Conservation (phyloP, 768 basidiomycete genomes). For the Boletus edulis region DNA sequence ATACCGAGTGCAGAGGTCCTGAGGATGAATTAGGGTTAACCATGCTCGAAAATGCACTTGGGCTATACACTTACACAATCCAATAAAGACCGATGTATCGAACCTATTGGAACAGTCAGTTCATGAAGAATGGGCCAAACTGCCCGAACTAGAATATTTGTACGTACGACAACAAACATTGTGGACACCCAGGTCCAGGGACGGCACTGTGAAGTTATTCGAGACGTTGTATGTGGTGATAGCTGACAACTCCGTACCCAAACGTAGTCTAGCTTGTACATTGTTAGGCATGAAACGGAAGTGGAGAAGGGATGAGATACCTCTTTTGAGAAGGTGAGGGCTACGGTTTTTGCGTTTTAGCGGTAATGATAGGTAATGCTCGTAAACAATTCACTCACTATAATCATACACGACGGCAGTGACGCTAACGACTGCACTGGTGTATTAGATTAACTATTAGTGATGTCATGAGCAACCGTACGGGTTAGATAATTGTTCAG, state of each 20-base stretch:
- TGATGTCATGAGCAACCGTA: not conserved
- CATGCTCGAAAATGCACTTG: not conserved
- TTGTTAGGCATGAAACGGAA: not conserved
- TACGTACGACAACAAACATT: not conserved
- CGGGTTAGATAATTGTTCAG: not conserved
- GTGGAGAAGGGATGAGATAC: not conserved
- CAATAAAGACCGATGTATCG: not conserved
- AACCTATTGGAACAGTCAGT: not conserved
- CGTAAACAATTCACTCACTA: not conserved
- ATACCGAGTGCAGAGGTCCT: not conserved
- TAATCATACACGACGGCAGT: not conserved
- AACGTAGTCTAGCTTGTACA: not conserved
- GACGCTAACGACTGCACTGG: not conserved
- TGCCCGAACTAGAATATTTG: not conserved
- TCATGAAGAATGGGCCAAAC: not conserved
- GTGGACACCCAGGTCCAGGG: not conserved
- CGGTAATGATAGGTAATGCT: not conserved
- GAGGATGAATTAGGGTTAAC: not conserved
- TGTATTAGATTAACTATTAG: not conserved
- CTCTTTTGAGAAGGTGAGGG: not conserved
- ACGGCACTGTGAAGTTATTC: no score
- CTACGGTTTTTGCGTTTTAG: not conserved
- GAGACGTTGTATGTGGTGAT: not conserved
- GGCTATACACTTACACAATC: not conserved
- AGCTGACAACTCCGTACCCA: not conserved